These are phyloP conservation scores for Albizia julibrissin DNA, from an alignment of 306 rosid genomes.

Conservation along the genomic window DNA sequence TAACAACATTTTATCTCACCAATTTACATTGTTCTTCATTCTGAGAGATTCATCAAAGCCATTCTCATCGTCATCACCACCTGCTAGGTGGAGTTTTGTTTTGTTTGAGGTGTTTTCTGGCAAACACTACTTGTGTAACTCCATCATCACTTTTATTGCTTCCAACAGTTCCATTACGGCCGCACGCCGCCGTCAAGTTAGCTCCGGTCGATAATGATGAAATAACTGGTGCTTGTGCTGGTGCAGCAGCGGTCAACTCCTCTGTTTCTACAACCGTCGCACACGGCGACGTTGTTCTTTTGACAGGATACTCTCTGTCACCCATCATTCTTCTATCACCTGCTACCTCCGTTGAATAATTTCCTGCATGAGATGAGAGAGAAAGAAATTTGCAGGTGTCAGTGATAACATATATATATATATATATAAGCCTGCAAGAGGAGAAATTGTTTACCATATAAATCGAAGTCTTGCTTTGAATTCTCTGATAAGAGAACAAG, in stretches of 20 bases:
- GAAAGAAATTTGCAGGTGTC: neutral
- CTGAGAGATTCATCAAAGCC: neutral
- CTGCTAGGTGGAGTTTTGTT: slow-evolving; percentile 13
- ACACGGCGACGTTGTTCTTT: slow-evolving; percentile 16
- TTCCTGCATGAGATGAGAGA: slow-evolving; percentile 45
- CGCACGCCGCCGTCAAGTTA: slow-evolving; percentile 28
- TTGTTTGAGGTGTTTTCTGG: slow-evolving; percentile 23
- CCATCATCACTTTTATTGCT: slow-evolving; percentile 35
- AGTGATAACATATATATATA: neutral
- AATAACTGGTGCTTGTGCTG: slow-evolving; percentile 5
- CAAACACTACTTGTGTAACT: neutral
- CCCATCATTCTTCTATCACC: slow-evolving; percentile 56
- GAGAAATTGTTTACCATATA: slow-evolving; percentile 32
- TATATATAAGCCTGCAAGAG: neutral
- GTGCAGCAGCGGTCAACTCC: slow-evolving; percentile 35
- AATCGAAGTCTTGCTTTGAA: slow-evolving; percentile 43
- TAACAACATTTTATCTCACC: slow-evolving; percentile 9
- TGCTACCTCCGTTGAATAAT: slow-evolving; percentile 38
- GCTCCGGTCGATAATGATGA: neutral
- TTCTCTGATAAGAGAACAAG: slow-evolving; percentile 51
- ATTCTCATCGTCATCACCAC: neutral
- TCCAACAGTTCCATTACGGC: slow-evolving; percentile 34
- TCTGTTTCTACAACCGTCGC: slow-evolving; percentile 23
- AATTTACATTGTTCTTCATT: slow-evolving; percentile 2
- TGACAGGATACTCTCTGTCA: slow-evolving; percentile 25